phyloP scores from a whole-genome alignment of 202 grass and related monocot species.

The Panicum virgatum region DNA sequence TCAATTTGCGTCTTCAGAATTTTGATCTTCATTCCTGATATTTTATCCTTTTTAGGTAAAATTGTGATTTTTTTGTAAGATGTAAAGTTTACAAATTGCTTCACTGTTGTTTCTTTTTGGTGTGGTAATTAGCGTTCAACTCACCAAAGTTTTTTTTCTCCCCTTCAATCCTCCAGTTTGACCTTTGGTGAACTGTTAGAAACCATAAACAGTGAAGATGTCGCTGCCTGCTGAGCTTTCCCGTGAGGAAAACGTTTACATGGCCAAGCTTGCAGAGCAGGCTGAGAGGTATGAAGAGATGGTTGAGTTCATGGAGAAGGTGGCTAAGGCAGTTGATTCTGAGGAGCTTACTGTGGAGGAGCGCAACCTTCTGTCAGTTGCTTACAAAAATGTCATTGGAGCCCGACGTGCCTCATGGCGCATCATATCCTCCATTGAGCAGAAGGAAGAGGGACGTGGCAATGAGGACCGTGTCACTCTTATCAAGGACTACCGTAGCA shows the following conservation, averaged over 20 bases:
- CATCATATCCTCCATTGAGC: conserved; percentile 76
- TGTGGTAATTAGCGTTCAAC: not conserved
- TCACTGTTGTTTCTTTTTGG: not conserved
- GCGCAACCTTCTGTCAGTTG: conserved; percentile 70
- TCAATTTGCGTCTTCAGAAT: not conserved
- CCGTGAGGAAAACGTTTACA: conserved; percentile 74
- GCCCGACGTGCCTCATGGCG: conserved; percentile 57
- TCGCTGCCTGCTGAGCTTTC: conserved; percentile 57
- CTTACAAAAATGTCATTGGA: conserved; percentile 75
- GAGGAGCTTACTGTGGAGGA: conserved; percentile 67
- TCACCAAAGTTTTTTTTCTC: conserved; percentile 9
- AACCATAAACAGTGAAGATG: conserved; percentile 54
- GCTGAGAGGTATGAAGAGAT: conserved; percentile 80
- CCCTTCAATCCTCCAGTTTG: conserved; percentile 14
- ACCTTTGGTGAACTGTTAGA: not conserved
- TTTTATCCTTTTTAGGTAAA: not conserved
- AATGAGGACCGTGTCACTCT: conserved; percentile 60
- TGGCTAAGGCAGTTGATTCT: conserved; percentile 52
- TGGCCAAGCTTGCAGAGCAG: conserved; percentile 79
- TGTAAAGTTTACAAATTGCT: not conserved
- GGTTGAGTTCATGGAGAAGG: conserved; percentile 74
- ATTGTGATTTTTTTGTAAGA: not conserved
- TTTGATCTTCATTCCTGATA: not conserved
- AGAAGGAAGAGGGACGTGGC: conserved; percentile 72
- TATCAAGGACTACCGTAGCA: conserved; percentile 59